Percentiles rank a stretch among this genome's conserved stretches.
phyloP scores from a whole-genome alignment of 768 basidiomycete species.

The Pleurotus platypus region DNA sequence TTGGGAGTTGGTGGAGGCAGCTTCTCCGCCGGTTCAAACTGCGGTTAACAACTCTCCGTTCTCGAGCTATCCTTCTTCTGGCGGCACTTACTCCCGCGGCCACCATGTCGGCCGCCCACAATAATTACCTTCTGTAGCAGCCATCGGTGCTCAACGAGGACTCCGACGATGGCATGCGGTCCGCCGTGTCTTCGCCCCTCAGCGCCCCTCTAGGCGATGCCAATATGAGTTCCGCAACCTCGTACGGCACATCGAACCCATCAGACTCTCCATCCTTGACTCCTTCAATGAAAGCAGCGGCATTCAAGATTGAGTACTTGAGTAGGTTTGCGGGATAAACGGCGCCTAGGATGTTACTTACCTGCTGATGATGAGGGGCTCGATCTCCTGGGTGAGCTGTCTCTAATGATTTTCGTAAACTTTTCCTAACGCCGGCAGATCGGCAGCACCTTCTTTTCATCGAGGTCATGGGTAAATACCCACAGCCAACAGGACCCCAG shows the following conservation, averaged over 20 bases:
- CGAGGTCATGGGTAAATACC: conserved; percentile 67
- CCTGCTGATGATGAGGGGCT: conserved; percentile 38
- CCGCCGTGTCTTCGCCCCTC: conserved; percentile 34
- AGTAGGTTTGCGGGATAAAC: conserved; percentile 69
- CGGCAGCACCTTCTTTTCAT: conserved; percentile 66
- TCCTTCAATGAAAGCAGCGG: conserved; percentile 54
- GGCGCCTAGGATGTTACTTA: conserved; percentile 72
- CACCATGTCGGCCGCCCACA: not conserved
- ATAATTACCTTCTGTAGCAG: not conserved
- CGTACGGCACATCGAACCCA: conserved; percentile 6
- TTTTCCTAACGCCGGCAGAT: conserved; percentile 34
- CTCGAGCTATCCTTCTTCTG: not conserved
- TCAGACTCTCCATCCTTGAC: conserved; percentile 43
- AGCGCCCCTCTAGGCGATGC: conserved; percentile 29
- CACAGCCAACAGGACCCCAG: conserved; percentile 50
- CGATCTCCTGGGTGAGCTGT: conserved; percentile 63
- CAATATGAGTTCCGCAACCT: conserved; percentile 35
- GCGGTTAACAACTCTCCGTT: not conserved
- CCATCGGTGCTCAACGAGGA: conserved; percentile 30
- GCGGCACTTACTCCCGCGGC: not conserved
- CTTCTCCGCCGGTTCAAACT: no score
- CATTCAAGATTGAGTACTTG: conserved; percentile 63
- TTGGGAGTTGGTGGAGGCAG: no score
- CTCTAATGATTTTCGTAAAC: conserved; percentile 1
- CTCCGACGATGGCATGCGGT: conserved; percentile 11